Conservation (phyloP, 208 protist genomes). For the Wallacemonas sp. region DNA sequence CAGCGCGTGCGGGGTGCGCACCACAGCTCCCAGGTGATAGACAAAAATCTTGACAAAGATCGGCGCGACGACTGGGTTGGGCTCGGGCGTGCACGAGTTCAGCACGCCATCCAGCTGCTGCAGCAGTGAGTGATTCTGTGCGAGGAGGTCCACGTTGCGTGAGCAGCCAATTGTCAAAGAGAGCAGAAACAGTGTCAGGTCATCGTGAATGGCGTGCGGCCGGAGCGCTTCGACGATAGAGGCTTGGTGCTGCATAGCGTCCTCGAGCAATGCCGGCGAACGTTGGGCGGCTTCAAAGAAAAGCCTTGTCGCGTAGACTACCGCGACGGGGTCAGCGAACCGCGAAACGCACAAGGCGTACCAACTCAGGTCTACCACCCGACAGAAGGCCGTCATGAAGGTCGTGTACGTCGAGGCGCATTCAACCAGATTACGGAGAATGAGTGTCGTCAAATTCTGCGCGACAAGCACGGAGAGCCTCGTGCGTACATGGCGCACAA, state of each 20-base stretch:
- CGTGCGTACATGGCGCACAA: slow-evolving; percentile 28
- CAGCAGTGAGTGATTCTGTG: slow-evolving; percentile 43
- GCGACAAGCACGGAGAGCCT: slow-evolving; percentile 11
- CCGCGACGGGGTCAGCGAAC: slow-evolving; percentile 65
- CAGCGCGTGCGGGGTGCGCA: slow-evolving; percentile 24
- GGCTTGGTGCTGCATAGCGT: slow-evolving; percentile 48
- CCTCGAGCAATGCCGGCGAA: slow-evolving; percentile 43
- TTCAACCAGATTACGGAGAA: slow-evolving; percentile 61
- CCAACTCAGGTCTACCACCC: slow-evolving; percentile 63
- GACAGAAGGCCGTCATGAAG: slow-evolving; percentile 46
- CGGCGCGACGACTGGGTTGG: slow-evolving; percentile 50
- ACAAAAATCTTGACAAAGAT: slow-evolving; percentile 69
- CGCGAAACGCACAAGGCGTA: slow-evolving; percentile 54
- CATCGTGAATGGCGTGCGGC: slow-evolving; percentile 60
- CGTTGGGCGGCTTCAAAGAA: slow-evolving; percentile 64
- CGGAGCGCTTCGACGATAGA: slow-evolving; percentile 58
- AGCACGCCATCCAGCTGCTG: slow-evolving; percentile 66
- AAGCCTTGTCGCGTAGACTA: slow-evolving; percentile 70
- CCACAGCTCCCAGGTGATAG: slow-evolving; percentile 39
- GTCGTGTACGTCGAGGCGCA: slow-evolving; percentile 25
- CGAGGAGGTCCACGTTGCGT: slow-evolving; percentile 56
- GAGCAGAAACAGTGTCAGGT: slow-evolving; percentile 70
- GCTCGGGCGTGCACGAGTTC: slow-evolving; percentile 32
- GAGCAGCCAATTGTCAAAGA: slow-evolving; percentile 47
- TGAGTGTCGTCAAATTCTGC: slow-evolving; percentile 40